Evolutionary conservation across 139 green algal genomes (phyloP), one percentile per base, ranked within the genome.

Genomic region (Closterium sp.): DNA sequence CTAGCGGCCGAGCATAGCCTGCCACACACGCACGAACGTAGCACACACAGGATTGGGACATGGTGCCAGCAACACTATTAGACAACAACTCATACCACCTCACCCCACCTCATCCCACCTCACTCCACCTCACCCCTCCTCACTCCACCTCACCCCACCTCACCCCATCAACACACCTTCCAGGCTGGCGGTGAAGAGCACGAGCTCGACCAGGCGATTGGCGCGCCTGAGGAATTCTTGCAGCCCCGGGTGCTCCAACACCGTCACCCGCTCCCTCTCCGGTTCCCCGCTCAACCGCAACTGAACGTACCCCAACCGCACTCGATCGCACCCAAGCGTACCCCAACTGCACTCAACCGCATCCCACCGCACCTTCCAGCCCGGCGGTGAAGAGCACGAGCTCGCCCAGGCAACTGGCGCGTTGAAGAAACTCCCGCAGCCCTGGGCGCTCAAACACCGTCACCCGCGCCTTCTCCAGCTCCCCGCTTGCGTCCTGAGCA

Each of bases 371-470:
- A 95, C 94, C 92, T 88, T 95, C 91, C 6, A 94, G 42, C 9
- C 93, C 95, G 1, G 96, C 96, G 0, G 96, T 97, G 95, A 96
- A 97, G 24, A 97, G 88, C 24, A 97, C 93, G 24, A 96, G 45
- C 31, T 97, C 95, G 38, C 93, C 95, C 91, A 97, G 94, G 4
- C 29, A 4, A 6, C 93, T 93, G 7, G 94, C 73, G 19, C 89
- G 31, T 22, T 7, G 6, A 79, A 97, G 91, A 87, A 97, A 97
- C 85, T 96, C 92, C 27, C 87, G 9, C 86, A 97, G 73, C 11
- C 95, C 94, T 0, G 95, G 94, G 29, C 94, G 86, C 45, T 94
- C 73, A 88, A 96, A 96, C 21, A 97, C 95, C 0, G 89, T 92
- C 24, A 97, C 29, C 0, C 62, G 92, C 9, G 86, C 95, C 86